Evolutionary conservation across 1,139 yeast species (phyloP), one percentile per base, ranked within the genome.

Genomic region (Yamadazyma triangularis): DNA sequence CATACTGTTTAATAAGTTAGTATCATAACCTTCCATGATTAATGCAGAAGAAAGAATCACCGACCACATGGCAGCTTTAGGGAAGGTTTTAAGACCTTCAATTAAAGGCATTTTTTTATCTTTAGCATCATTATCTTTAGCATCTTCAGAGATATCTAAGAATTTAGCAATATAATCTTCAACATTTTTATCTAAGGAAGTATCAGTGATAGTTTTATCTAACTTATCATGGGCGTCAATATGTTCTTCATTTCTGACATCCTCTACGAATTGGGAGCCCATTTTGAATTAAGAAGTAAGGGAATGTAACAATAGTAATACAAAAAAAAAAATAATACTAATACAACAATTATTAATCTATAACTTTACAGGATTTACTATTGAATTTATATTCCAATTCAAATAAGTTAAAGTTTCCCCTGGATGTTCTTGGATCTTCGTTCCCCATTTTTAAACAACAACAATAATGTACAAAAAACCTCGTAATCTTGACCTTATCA

Each of bases 11-110:
- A 64, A 48, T 38, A 65, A 55, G 35, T 53, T 60, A n/a, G 58
- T 50, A 39, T 65, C 72, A 42, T 64, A 65, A 35, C 71, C 72
- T 46, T 64, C 70, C 70, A 64, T 64, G 34, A 65, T 46, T 37
- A 65, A 53, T 22, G 70, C 66, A 15, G 62, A 39, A 2, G 67
- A 60, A 34, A 64, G 53, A 24, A 61, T 38, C 14, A 65, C 38
- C 3, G 71, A 64, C 71, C 71, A 64, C 40, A 59, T 37, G 12
- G 61, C 64, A 22, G 71, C 71, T 40, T 53, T 56, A 4, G 70
- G 70, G 47, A 58, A 64, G 5, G 68, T 63, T 36, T 45, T 56
- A 28, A 73, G 39, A 32, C 73, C 75, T 41, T 71, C 66, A 19
- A 34, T 37, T 32, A 70, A 51, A 7, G 65, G 41, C 73, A 70